Percentiles rank a stretch among this genome's conserved stretches.
Evolutionary conservation across 2,329 filamentous ascomycete species (phyloP).

Genomic region (Nigrospora oryzae): DNA sequence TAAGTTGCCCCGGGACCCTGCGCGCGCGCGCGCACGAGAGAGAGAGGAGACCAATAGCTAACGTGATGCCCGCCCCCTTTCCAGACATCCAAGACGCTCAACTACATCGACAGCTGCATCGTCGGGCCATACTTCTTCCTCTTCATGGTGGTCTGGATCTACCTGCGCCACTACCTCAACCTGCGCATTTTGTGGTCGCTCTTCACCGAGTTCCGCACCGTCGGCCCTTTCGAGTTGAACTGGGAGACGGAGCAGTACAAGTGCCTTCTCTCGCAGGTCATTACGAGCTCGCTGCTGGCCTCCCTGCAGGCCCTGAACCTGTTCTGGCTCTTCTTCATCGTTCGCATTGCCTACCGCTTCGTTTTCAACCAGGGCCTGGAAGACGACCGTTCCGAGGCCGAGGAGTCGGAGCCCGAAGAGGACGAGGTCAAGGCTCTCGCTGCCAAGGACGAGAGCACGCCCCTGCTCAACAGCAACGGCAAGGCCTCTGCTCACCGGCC

Average conservation of each 20-base stretch:
- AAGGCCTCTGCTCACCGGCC: slow-evolving; percentile 16
- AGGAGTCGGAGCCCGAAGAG: slow-evolving; percentile 53
- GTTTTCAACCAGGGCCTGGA: slow-evolving; percentile 51
- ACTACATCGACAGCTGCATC: slow-evolving; percentile 75
- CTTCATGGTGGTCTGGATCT: slow-evolving; percentile 81
- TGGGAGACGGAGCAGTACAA: slow-evolving; percentile 75
- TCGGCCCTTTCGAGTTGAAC: slow-evolving; percentile 68
- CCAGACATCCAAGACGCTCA: slow-evolving; percentile 82
- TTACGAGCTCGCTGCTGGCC: slow-evolving; percentile 56
- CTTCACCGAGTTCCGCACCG: slow-evolving; percentile 64
- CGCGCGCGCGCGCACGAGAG: no score
- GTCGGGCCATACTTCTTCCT: slow-evolving; percentile 77
- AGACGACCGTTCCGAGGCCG: slow-evolving; percentile 64
- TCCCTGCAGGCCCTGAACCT: slow-evolving; percentile 67
- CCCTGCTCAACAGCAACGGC: slow-evolving; percentile 12
- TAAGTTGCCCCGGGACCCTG: slow-evolving; percentile 20
- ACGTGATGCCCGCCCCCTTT: no score
- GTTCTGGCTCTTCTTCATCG: slow-evolving; percentile 74
- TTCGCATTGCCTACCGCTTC: slow-evolving; percentile 66
- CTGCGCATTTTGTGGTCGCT: slow-evolving; percentile 68
- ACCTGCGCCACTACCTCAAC: slow-evolving; percentile 81
- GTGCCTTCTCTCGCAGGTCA: slow-evolving; percentile 59
- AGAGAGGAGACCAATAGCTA: no score
- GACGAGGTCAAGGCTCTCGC: slow-evolving; percentile 7
- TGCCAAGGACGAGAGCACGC: slow-evolving; percentile 11